Conservation (phyloP, 2,329 filamentous ascomycete genomes). For the Lachnellula arida region DNA sequence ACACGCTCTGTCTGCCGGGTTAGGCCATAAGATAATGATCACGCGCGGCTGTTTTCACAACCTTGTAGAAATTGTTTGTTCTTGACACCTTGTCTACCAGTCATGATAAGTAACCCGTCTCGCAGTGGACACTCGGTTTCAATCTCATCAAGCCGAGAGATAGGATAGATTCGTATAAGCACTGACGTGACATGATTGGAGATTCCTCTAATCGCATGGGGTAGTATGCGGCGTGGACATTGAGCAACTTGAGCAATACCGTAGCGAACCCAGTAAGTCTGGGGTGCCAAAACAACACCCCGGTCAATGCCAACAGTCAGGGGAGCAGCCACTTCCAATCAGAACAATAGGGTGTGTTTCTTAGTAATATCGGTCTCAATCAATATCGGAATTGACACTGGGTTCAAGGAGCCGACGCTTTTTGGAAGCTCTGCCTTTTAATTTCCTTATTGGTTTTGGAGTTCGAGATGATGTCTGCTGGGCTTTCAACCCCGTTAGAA, state of each 20-base stretch:
- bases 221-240: too few relatives aligned
- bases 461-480: neutral
- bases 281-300: too few relatives aligned
- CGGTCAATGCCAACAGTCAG: neutral
- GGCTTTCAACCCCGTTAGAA: neutral
- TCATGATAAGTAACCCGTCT: neutral
- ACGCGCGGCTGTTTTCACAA: neutral
- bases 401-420: slow-evolving; percentile 9
- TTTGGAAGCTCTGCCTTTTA: slow-evolving; percentile 9
- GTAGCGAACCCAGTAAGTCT: too few relatives aligned
- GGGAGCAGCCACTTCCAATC: neutral
- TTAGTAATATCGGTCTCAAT: neutral
- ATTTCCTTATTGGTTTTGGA: neutral
- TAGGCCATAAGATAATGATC: neutral
- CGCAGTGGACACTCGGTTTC: too few relatives aligned
- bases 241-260: too few relatives aligned
- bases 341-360: neutral
- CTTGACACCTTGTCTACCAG: neutral
- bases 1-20: neutral
- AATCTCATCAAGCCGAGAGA: too few relatives aligned
- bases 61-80: neutral
- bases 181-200: too few relatives aligned
- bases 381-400: neutral
- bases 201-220: too few relatives aligned
- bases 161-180: too few relatives aligned